These are phyloP conservation scores for Stagonosporopsis rhizophila DNA, from an alignment of 2,329 filamentous ascomycete species.

Conservation along the genomic window DNA sequence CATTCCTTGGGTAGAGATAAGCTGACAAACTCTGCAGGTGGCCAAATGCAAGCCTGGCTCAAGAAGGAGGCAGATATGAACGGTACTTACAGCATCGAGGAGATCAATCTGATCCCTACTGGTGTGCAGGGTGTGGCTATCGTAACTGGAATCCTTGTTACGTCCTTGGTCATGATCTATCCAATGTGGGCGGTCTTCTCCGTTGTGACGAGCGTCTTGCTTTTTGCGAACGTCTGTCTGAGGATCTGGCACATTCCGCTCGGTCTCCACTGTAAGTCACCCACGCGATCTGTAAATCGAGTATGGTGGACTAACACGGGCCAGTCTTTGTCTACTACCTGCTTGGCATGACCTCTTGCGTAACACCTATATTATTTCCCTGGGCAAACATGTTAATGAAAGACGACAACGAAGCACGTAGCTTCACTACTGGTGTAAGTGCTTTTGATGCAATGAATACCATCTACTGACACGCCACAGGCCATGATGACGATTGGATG, in stretches of 20 bases:
- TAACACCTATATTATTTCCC: conserved; percentile 37
- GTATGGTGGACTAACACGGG: conserved; percentile 3
- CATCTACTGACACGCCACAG: neutral
- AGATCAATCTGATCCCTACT: conserved; percentile 59
- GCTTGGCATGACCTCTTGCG: conserved; percentile 32
- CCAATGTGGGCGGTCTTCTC: conserved; percentile 57
- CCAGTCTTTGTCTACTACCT: conserved; percentile 35
- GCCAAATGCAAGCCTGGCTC: conserved; percentile 61
- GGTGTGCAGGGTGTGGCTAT: conserved; percentile 55
- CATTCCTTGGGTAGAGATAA: neutral
- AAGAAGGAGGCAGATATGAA: conserved; percentile 49
- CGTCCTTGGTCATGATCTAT: conserved; percentile 58
- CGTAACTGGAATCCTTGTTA: conserved; percentile 56
- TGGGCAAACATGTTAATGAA: conserved; percentile 38
- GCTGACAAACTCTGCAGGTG: conserved; percentile 2
- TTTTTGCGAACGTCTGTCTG: conserved; percentile 56
- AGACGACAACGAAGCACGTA: conserved; percentile 52
- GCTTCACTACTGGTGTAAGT: conserved; percentile 39
- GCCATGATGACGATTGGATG: conserved; percentile 48
- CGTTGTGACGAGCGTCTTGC: conserved; percentile 42
- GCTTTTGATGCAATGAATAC: too few species aligned
- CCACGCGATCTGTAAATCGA: too few species aligned
- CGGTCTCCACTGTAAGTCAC: conserved; percentile 39
- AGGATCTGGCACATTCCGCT: conserved; percentile 57
- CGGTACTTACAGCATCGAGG: conserved; percentile 51